Conservation (phyloP, 106 monocot species). For the Alisma plantagoaquatica region DNA sequence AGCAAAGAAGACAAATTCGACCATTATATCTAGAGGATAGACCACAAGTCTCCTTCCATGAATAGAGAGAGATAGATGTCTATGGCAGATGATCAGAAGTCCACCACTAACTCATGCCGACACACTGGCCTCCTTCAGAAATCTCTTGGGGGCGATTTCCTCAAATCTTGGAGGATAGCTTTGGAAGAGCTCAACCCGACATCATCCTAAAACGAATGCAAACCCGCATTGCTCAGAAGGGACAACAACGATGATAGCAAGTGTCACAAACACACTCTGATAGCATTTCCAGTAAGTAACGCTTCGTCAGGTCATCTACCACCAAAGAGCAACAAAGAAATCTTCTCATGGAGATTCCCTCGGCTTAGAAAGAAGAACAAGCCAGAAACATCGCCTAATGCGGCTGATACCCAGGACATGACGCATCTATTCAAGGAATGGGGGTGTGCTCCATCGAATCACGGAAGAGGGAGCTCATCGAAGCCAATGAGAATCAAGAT, state of each 20-base stretch:
- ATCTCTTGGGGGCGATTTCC: conserved; percentile 2
- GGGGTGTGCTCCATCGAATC: conserved; percentile 28
- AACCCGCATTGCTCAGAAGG: conserved; percentile 36
- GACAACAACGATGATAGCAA: background rate
- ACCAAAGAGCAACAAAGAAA: conserved; percentile 1
- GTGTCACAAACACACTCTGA: background rate
- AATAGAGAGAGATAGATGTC: background rate
- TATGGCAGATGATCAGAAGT: conserved; percentile 8
- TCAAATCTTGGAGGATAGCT: conserved; percentile 23
- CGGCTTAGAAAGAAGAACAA: conserved; percentile 15
- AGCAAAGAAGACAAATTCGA: conserved; percentile 16
- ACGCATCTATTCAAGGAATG: conserved; percentile 4
- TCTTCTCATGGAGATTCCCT: conserved; percentile 19
- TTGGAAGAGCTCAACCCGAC: conserved; percentile 34
- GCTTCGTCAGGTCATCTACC: conserved; percentile 6
- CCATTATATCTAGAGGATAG: background rate
- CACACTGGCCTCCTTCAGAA: background rate
- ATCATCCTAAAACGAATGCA: conserved; percentile 38
- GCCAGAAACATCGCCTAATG: conserved; percentile 2
- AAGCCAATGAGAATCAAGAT: conserved; percentile 59
- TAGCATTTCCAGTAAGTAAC: too few species aligned
- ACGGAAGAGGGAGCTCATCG: conserved; percentile 61
- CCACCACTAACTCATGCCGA: conserved; percentile 7
- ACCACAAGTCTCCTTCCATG: conserved; percentile 3
- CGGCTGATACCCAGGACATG: conserved; percentile 1